Conservation (phyloP, 1,284 basidiomycete genomes). For the Trichosporon ovoides region DNA sequence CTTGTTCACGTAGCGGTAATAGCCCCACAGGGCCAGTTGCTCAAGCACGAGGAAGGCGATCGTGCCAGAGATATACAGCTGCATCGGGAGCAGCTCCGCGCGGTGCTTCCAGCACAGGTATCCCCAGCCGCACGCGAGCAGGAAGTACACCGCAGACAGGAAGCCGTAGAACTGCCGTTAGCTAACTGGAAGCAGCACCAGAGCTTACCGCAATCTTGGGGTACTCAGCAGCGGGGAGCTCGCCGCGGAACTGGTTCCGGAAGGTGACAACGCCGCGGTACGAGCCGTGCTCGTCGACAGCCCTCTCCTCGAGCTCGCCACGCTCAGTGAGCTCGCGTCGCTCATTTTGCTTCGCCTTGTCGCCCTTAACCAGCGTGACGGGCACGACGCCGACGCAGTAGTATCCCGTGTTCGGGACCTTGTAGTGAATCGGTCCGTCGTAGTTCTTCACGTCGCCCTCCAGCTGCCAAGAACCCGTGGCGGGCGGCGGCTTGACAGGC, state of each 20-base stretch:
- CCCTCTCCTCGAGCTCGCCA: too few species aligned
- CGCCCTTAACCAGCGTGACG: constrained; percentile 57
- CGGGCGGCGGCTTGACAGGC: background rate
- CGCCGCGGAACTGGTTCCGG: constrained; percentile 80
- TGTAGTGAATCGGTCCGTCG: constrained; percentile 57
- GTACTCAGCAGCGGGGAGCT: constrained; percentile 87
- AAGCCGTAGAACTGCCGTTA: constrained; percentile 72
- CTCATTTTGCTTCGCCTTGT: background rate
- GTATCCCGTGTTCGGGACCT: constrained; percentile 83
- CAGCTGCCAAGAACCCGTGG: background rate
- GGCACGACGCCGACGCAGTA: constrained; percentile 91
- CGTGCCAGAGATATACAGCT: constrained; percentile 90
- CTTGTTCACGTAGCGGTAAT: constrained; percentile 70
- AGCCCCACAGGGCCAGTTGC: constrained; percentile 72
- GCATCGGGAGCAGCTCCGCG: constrained; percentile 63
- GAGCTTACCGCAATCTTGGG: constrained; percentile 87
- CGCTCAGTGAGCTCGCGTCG: too few species aligned
- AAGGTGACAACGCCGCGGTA: constrained; percentile 81
- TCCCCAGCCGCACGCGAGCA: constrained; percentile 69
- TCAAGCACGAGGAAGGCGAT: constrained; percentile 85
- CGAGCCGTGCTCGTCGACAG: constrained; percentile 63
- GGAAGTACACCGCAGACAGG: constrained; percentile 71
- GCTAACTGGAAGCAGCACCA: background rate
- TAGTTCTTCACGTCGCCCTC: constrained; percentile 20
- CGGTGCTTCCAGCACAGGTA: constrained; percentile 76